phyloP scores from a whole-genome alignment of 441 rosid species.

The Daphne laureola region DNA sequence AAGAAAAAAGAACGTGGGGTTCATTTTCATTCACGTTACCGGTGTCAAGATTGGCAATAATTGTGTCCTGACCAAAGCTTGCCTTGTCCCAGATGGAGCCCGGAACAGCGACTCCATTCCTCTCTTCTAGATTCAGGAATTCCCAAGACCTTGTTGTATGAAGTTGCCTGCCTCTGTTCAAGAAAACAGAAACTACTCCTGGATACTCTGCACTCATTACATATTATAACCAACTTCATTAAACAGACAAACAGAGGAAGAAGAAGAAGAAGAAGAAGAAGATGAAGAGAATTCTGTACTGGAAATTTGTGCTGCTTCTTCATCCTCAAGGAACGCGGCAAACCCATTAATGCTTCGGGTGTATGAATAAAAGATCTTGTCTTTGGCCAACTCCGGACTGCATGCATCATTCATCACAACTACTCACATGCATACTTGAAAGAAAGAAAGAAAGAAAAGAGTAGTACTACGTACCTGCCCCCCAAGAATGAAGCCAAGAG shows the following conservation, averaged over 20 bases:
- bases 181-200: constrained; percentile 24
- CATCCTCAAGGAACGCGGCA: constrained; percentile 48
- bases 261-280: background rate
- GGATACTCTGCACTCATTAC: constrained; percentile 21
- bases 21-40: too few relatives aligned
- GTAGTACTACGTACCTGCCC: constrained; percentile 30
- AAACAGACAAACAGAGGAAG: background rate
- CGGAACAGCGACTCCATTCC: constrained; percentile 7
- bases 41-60: constrained; percentile 28
- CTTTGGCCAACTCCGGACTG: constrained; percentile 34
- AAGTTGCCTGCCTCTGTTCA: constrained; percentile 21
- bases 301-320: constrained; percentile 28
- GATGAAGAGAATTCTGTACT: constrained; percentile 24
- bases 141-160: constrained; percentile 36
- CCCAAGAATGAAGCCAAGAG: constrained; percentile 37
- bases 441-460: background rate
- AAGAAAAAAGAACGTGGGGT: too few relatives aligned
- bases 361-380: constrained; percentile 52
- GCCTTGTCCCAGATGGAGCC: constrained; percentile 25
- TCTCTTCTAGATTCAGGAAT: constrained; percentile 28
- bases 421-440: background rate
- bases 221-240: too few relatives aligned
- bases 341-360: constrained; percentile 50
- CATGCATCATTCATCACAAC: background rate
- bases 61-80: constrained; percentile 22